Conservation (phyloP, 345 rosid genomes). For the Moricandia moricandioides region DNA sequence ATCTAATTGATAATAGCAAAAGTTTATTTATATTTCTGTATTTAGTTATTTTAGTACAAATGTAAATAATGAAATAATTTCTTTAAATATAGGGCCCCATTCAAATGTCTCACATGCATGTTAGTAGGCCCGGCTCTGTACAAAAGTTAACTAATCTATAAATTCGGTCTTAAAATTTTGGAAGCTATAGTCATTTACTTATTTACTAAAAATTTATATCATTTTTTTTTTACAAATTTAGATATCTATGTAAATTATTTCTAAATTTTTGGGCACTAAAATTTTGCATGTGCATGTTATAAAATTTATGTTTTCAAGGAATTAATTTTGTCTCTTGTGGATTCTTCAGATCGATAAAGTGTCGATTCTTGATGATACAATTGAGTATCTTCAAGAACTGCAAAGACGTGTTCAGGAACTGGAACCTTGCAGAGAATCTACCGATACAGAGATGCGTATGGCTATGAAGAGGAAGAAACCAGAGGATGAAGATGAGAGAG, state of each 20-base stretch:
- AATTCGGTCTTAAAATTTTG: neutral
- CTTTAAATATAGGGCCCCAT: too few species aligned
- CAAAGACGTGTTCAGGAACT: constrained; percentile 65
- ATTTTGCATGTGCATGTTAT: neutral
- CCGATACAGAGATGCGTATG: constrained; percentile 40
- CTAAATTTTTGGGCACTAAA: neutral
- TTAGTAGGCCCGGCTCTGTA: too few species aligned
- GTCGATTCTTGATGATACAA: constrained; percentile 76
- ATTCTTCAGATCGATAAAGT: constrained; percentile 62
- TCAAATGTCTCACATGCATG: too few species aligned
- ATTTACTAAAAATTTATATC: too few species aligned
- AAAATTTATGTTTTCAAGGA: neutral
- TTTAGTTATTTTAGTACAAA: too few species aligned
- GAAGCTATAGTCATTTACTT: neutral
- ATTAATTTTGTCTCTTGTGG: neutral
- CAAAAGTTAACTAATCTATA: neutral
- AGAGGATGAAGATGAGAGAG: constrained; percentile 55
- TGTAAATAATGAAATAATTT: too few species aligned
- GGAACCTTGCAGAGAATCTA: constrained; percentile 44
- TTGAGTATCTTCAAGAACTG: constrained; percentile 65
- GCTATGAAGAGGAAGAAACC: constrained; percentile 40
- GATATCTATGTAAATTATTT: neutral
- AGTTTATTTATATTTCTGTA: too few species aligned
- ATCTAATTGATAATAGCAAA: too few species aligned
- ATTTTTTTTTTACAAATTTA: neutral